Base-by-base conservation (phyloP, 2,329 filamentous ascomycete species). In the Meredithiella fracta region DNA sequence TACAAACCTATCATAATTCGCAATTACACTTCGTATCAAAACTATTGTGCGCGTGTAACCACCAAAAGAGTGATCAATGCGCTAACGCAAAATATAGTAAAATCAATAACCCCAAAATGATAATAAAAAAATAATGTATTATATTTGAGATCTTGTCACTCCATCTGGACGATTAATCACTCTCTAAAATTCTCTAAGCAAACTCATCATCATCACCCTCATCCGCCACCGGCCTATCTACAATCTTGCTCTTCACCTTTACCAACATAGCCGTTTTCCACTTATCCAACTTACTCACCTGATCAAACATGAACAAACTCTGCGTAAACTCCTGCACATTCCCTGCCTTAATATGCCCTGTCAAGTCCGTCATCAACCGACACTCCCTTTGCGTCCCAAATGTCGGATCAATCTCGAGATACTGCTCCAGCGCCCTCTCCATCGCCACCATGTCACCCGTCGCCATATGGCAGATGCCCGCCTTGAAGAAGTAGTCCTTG, bases 401-500 rank as follows among this genome's bases (percentile, higher is more conserved):
- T 26, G 78, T 77, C 17, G 83, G 81, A 66, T 94, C 87, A 64
- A 85, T 75, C 56, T 94, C 87, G 60, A 78, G 73, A 72, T 94
- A 97, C 62, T 79, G 80, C 64, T 94, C 84, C 22, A 97, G 72
- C 29, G 89, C 90, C 52, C 87, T 79, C 65, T 83, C 83, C 17
- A 83, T 78, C 51, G 83, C 85, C 55, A 96, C 85, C 63, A 85
- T 72, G 67, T 97, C 91, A 59, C 74, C 74, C 17, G 73, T 74
- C 40, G 79, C 80, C 38, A 97, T 76, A 67, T 94, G 85, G 72
- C 90, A 96, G 66, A 97, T 86, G 31, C 89, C 90, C 0, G 88
- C 87, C 72, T 96, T 95, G 65, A 97, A 77, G 65, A 96, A 83
- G 71, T 96, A 96, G 62, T 96, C 89, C 70, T 96, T 97, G 61